Evolutionary conservation across 768 basidiomycete species (phyloP), one percentile per base, ranked within the genome.

Genomic region (Gyrodon lividus): DNA sequence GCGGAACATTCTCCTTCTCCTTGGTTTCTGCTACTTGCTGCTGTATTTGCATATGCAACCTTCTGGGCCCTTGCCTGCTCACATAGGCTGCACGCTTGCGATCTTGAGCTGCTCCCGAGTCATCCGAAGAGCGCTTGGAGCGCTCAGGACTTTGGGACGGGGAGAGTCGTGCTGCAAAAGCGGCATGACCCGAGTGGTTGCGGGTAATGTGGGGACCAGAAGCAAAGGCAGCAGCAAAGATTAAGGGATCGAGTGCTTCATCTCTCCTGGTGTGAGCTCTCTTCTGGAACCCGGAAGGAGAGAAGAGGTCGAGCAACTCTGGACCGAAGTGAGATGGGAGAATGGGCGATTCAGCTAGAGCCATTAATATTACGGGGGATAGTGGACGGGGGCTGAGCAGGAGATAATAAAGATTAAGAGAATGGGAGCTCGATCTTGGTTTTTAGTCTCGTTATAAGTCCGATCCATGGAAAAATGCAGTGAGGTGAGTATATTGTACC

Each of bases 181-280:
- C 83, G 60, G 87, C 86, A 66, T 95, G 92, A 43, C 85, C 79
- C 62, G 88, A 90, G 66, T 95, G 92, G 60, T 93, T 90, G 40
- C 89, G 79, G 34, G 92, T 93, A 49, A 88, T 77, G 55, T n/a
- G n/a, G n/a, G 88, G 86, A 4, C 84, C 85, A 0, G 87, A 84
- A 0, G 87, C 84, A 9, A 80, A 77, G 6, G 84, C 89, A 0
- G 87, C 86, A 24, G 88, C 89, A 48, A 93, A 79, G 47, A 93
- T 73, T 6, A 93, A 73, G 17, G 90, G 86, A 63, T 93, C 90
- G 35, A 93, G 77, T 0, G 82, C 79, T 6, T 87, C 83, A 66
- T 92, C 88, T 37, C 86, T 76, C 40, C 84, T 75, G 34, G 78
- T 72, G 59, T 19, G 72, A 58, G 59, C 74, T 77, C 51, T 73